phyloP scores from a whole-genome alignment of 2,329 filamentous ascomycete species.

The Elsinoe perseae region DNA sequence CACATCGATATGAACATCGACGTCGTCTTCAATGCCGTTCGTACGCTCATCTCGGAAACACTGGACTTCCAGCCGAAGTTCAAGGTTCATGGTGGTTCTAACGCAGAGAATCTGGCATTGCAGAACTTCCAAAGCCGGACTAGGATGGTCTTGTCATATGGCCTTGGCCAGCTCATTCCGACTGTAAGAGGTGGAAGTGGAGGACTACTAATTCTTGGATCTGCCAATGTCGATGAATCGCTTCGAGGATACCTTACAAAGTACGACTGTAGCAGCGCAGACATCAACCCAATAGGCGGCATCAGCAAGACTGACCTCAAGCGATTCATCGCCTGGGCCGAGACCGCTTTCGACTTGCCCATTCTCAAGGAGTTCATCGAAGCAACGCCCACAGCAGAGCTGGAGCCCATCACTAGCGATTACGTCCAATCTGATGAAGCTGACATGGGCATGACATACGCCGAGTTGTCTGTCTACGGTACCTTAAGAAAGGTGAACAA shows the following conservation, averaged over 20 bases:
- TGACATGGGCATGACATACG: conserved; percentile 49
- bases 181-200: conserved; percentile 53
- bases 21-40: conserved; percentile 53
- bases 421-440: conserved; percentile 54
- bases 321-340: conserved; percentile 60
- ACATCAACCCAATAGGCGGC: conserved; percentile 56
- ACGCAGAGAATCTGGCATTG: conserved; percentile 55
- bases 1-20: conserved; percentile 72
- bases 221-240: conserved; percentile 57
- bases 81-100: conserved; percentile 55
- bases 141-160: conserved; percentile 59
- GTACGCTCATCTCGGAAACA: conserved; percentile 50
- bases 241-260: conserved; percentile 60
- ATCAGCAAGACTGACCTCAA: conserved; percentile 63
- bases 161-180: conserved; percentile 56
- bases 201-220: conserved; percentile 57
- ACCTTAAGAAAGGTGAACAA: conserved; percentile 49
- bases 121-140: conserved; percentile 62
- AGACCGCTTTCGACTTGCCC: conserved; percentile 52
- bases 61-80: conserved; percentile 55
- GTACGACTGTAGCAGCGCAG: conserved; percentile 53
- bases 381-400: conserved; percentile 43
- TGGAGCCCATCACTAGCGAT: conserved; percentile 56
- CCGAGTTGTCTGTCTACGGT: conserved; percentile 47
- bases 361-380: conserved; percentile 59